Base-by-base conservation (phyloP, 1,284 basidiomycete genomes). In the Tilletia setariae region DNA sequence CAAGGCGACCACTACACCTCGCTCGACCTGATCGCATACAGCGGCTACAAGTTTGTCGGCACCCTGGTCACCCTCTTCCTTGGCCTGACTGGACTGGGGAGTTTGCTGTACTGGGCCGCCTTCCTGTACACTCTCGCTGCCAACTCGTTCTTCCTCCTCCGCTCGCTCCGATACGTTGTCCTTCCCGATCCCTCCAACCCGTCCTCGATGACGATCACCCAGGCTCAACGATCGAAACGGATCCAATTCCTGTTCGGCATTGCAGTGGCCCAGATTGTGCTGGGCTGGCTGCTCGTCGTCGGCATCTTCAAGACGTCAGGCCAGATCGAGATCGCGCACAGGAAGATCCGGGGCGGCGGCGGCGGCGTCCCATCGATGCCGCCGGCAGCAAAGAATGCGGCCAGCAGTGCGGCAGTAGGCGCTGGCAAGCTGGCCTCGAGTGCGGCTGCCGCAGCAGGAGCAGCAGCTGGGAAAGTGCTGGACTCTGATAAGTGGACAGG, bases 41-140 rank as follows among this genome's bases (percentile, higher is more conserved):
- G 90, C 3, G 95, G 96, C 0, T 98, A 98, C 85, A 98, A 98
- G 82, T 98, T 98, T 79, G 92, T 98, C 59, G 79, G 79, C 23
- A 79, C 79, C 1, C 70, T 80, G 9, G 71, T 81, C 61, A 80
- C 79, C 21, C 68, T 82, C 2, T 59, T 72, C 28, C 71, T 79
- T 2, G 77, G 77, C 1, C 49, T 79, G 67, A 40, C 77, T 2
- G 70, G 72, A 59, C 64, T 77, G 21, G 72, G 89, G 1, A 85
- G 86, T 30, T 77, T 90, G 23, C 78, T 93, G 47, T 93, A 90
- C 81, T 87, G 87, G 68, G 69, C 88, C 25, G 86, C 90, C 4
- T 96, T 96, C 81, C 71, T 91, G 59, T 96, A 98, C 84, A 87
- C 89, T 16, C 91, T 94, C 83, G 85, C 90, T 40, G 91, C 94